Evolutionary conservation across 2,329 filamentous ascomycete species (phyloP).

Genomic region (Ilyonectria sp.): DNA sequence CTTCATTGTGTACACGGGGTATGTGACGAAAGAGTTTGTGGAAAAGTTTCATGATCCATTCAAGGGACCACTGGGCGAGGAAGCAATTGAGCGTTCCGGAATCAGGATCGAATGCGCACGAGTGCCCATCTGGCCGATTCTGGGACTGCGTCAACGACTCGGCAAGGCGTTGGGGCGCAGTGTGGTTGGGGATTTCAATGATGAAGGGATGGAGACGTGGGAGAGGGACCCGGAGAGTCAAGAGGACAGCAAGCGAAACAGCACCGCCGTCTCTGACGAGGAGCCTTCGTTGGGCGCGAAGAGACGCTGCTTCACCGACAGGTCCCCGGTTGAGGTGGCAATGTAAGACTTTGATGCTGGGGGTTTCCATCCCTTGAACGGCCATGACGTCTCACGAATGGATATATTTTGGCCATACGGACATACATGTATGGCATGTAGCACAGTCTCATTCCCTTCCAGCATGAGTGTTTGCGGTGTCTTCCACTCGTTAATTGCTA

Average conservation of each 20-base stretch:
- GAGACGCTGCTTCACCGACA: constrained; percentile 53
- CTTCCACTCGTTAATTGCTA: too few relatives aligned
- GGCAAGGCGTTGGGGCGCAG: constrained; percentile 67
- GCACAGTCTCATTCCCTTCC: too few relatives aligned
- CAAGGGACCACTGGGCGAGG: constrained; percentile 52
- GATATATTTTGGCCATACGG: too few relatives aligned
- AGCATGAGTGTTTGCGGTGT: too few relatives aligned
- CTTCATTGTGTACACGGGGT: constrained; percentile 69
- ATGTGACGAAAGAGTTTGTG: constrained; percentile 64
- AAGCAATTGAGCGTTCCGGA: constrained; percentile 49
- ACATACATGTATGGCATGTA: too few relatives aligned
- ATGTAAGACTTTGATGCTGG: constrained; percentile 34
- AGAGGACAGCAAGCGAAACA: constrained; percentile 51
- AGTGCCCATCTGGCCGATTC: constrained; percentile 69
- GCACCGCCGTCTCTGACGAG: constrained; percentile 53
- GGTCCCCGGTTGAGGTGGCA: constrained; percentile 50
- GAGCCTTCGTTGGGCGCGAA: constrained; percentile 52
- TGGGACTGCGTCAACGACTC: constrained; percentile 69
- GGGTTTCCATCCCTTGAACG: too few relatives aligned
- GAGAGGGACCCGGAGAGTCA: constrained; percentile 56
- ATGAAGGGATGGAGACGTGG: constrained; percentile 62
- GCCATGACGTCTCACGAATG: too few relatives aligned
- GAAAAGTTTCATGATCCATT: constrained; percentile 65
- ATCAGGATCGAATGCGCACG: constrained; percentile 64
- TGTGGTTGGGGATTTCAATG: constrained; percentile 61